A percentile compares a stretch with the other conserved stretches of the same genome.
Evolutionary conservation across 1,284 basidiomycete genomes (phyloP).

Genomic region (Moesziomyces sp.): DNA sequence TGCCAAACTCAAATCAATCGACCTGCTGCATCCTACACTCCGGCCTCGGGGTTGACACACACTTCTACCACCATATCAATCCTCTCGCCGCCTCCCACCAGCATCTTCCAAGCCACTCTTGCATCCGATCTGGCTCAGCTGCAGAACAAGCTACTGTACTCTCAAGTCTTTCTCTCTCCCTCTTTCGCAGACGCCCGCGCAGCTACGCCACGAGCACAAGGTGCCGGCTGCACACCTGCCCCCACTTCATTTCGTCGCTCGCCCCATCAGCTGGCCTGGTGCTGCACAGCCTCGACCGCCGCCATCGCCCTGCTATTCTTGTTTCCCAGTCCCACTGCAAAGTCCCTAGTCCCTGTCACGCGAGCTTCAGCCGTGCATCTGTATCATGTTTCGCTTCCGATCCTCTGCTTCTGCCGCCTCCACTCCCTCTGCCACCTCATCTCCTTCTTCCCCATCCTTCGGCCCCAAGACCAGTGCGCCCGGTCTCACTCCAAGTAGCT

Average conservation of each 20-base stretch:
- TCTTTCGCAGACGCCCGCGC: background rate
- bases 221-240: background rate
- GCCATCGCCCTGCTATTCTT: too few relatives aligned
- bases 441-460: constrained; percentile 6
- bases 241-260: background rate
- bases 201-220: background rate
- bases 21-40: constrained; percentile 26
- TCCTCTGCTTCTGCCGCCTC: constrained; percentile 27
- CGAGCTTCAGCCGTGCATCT: constrained; percentile 9
- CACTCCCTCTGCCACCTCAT: constrained; percentile 4
- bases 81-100: background rate
- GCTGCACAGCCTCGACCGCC: background rate
- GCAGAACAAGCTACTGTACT: background rate
- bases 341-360: constrained; percentile 7
- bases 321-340: too few relatives aligned
- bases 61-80: constrained; percentile 38
- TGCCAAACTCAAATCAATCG: constrained; percentile 9
- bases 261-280: constrained; percentile 7
- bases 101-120: background rate
- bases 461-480: constrained; percentile 4
- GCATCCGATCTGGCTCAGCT: constrained; percentile 8
- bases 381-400: constrained; percentile 43
- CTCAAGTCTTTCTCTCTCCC: background rate
- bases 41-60: constrained; percentile 35
- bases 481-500: constrained; percentile 8